A percentile compares a stretch with the other conserved stretches of the same genome.
phyloP scores from a whole-genome alignment of 768 basidiomycete genomes.

The Porphyrellus cyaneotinctus region DNA sequence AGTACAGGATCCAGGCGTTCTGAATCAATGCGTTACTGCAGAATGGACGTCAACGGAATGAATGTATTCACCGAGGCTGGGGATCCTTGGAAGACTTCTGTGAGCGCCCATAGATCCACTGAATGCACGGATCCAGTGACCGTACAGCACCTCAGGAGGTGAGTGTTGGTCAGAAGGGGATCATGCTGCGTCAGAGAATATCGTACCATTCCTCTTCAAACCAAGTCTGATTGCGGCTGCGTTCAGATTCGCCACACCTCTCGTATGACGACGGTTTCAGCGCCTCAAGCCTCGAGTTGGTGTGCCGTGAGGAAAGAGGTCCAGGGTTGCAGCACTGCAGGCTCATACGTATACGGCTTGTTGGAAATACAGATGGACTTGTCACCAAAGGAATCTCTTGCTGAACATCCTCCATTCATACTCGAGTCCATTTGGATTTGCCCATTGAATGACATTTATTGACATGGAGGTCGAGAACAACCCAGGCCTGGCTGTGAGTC shows the following conservation, averaged over 20 bases:
- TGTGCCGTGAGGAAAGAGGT: constrained; percentile 4
- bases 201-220: constrained; percentile 1
- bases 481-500: too few relatives aligned
- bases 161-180: background rate
- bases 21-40: background rate
- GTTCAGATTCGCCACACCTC: constrained; percentile 5
- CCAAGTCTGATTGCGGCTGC: constrained; percentile 1
- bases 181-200: background rate
- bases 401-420: too few relatives aligned
- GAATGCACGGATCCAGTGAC: constrained; percentile 5
- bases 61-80: background rate
- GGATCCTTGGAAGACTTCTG: background rate
- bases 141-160: background rate
- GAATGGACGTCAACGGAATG: background rate
- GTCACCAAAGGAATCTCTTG: too few relatives aligned
- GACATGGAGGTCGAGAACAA: too few relatives aligned
- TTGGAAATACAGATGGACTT: too few relatives aligned
- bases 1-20: constrained; percentile 3
- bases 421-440: too few relatives aligned
- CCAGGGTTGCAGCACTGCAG: background rate
- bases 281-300: too few relatives aligned
- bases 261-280: background rate
- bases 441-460: too few relatives aligned
- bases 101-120: background rate
- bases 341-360: too few relatives aligned